phyloP scores from a whole-genome alignment of 1,284 basidiomycete genomes.

The Cystobasidium slooffiae region DNA sequence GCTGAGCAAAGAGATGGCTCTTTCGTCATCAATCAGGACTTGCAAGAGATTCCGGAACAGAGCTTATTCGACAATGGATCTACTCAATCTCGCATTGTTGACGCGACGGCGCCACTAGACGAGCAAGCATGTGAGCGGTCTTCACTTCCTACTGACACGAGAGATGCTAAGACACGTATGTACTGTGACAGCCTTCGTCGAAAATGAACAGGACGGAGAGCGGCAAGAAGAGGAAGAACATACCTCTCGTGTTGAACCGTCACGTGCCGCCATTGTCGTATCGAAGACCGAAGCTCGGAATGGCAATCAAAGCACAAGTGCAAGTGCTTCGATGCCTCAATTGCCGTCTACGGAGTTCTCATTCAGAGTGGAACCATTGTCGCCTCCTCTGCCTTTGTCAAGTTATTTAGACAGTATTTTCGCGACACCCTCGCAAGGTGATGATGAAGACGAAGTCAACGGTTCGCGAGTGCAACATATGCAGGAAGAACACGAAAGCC shows the following conservation, averaged over 20 bases:
- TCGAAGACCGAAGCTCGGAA: no score
- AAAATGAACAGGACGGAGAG: no score
- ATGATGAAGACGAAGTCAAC: background rate
- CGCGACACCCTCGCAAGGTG: background rate
- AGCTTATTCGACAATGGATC: background rate
- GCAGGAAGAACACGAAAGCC: background rate
- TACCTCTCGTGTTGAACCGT: background rate
- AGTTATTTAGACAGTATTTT: constrained; percentile 8
- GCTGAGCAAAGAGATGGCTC: constrained; percentile 1
- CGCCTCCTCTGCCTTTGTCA: constrained; percentile 1
- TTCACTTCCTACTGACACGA: no score
- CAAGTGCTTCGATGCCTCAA: background rate
- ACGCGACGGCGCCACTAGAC: background rate
- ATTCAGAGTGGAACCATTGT: constrained; percentile 20
- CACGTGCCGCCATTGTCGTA: background rate
- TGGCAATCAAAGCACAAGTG: background rate
- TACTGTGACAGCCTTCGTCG: no score
- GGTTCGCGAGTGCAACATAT: background rate
- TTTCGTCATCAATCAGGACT: constrained; percentile 2
- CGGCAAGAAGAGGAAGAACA: no score
- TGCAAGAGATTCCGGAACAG: background rate
- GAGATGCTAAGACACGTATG: no score
- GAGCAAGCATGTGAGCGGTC: no score
- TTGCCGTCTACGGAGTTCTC: constrained; percentile 37
- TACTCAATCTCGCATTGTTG: background rate